These are phyloP conservation scores for Plantago major DNA, from an alignment of 257 asterid genomes.

Conservation along the genomic window DNA sequence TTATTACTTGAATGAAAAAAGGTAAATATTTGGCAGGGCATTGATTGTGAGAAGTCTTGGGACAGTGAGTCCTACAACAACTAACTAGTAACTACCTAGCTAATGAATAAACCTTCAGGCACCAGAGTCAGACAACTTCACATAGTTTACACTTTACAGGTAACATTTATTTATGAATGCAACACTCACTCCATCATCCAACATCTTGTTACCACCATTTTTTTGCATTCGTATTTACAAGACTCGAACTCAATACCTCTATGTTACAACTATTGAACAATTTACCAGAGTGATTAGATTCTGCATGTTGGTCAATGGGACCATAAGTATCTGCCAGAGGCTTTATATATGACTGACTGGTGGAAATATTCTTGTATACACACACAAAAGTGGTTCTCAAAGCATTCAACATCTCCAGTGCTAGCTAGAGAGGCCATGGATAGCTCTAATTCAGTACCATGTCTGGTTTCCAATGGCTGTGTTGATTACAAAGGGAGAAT, in stretches of 20 bases:
- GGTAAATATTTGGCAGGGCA: not conserved
- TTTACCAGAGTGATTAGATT: not conserved
- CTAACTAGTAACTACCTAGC: no score
- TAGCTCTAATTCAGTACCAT: conserved; percentile 11
- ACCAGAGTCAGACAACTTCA: not conserved
- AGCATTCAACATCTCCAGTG: not conserved
- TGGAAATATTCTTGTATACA: not conserved
- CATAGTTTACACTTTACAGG: not conserved
- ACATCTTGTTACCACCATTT: not conserved
- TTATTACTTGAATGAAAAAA: no score
- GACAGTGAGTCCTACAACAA: no score
- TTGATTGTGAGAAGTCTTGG: not conserved
- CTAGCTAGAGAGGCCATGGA: conserved; percentile 1
- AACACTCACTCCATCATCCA: not conserved
- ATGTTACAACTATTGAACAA: not conserved
- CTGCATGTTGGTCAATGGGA: conserved; percentile 3
- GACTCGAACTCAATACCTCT: not conserved
- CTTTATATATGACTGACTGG: no score
- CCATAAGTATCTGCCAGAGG: not conserved
- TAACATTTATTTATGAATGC: not conserved
- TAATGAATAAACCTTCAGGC: not conserved
- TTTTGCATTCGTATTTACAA: not conserved
- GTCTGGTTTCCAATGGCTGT: conserved; percentile 59
- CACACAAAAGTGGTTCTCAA: no score
- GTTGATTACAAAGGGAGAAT: conserved; percentile 55